phyloP scores from a whole-genome alignment of 2,329 filamentous ascomycete species.

The Pochonia chlamydosporia region DNA sequence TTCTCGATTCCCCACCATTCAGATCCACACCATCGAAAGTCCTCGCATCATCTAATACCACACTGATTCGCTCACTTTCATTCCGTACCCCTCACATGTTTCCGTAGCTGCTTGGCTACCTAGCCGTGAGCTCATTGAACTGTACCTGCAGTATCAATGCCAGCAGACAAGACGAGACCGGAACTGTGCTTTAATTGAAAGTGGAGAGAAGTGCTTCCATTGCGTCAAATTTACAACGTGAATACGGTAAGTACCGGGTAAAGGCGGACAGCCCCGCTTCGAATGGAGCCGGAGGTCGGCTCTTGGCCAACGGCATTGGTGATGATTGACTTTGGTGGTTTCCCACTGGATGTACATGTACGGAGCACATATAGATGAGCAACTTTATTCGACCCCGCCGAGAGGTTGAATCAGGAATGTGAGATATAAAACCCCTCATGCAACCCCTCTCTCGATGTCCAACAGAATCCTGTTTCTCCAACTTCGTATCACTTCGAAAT shows the following conservation, averaged over 20 bases:
- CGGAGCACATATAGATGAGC: not conserved
- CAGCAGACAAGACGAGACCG: too few relatives aligned
- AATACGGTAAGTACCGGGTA: not conserved
- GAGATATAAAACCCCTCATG: constrained; percentile 7
- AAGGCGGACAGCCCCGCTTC: not conserved
- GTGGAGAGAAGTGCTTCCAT: too few relatives aligned
- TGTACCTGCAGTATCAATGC: too few relatives aligned
- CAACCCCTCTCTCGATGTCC: not conserved
- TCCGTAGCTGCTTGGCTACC: not conserved
- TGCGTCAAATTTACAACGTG: not conserved
- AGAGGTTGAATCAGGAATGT: not conserved
- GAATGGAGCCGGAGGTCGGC: too few relatives aligned
- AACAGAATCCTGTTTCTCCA: not conserved
- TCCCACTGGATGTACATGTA: not conserved
- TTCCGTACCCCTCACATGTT: too few relatives aligned
- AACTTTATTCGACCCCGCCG: not conserved
- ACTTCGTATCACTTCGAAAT: too few relatives aligned
- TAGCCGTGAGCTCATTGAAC: not conserved
- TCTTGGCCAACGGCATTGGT: not conserved
- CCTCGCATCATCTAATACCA: not conserved
- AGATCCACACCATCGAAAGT: not conserved
- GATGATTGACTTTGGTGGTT: not conserved
- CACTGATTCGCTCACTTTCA: not conserved
- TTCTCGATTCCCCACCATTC: not conserved
- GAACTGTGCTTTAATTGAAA: too few relatives aligned